Evolutionary conservation across 2,329 filamentous ascomycete species (phyloP).

Genomic region (Aspergillus flavus): DNA sequence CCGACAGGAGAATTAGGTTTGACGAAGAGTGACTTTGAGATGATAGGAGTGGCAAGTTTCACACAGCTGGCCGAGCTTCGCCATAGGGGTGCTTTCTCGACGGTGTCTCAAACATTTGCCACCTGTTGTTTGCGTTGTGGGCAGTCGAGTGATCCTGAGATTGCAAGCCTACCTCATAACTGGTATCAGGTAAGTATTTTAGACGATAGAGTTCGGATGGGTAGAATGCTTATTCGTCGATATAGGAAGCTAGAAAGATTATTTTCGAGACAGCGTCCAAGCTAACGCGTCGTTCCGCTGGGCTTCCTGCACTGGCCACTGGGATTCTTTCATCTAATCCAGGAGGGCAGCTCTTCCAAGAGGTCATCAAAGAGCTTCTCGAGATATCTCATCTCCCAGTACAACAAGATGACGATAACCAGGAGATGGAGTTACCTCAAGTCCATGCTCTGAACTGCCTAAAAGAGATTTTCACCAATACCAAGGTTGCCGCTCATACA

Average conservation of each 20-base stretch:
- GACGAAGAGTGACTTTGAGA: constrained; percentile 61
- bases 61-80: constrained; percentile 79
- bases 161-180: constrained; percentile 55
- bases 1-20: constrained; percentile 48
- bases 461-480: constrained; percentile 87
- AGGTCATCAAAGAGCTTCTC: constrained; percentile 47
- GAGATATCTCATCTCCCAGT: constrained; percentile 39
- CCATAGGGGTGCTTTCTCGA: constrained; percentile 90
- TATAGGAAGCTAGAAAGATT: constrained; percentile 59
- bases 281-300: constrained; percentile 83
- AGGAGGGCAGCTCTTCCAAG: constrained; percentile 50
- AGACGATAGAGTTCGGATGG: background rate
- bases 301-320: constrained; percentile 83
- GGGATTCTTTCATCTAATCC: constrained; percentile 69
- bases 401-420: constrained; percentile 29
- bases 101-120: constrained; percentile 85
- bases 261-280: constrained; percentile 78
- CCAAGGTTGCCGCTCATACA: constrained; percentile 70
- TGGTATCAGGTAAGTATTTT: constrained; percentile 73
- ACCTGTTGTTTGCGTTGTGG: constrained; percentile 72
- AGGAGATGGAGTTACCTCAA: constrained; percentile 70
- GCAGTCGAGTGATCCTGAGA: constrained; percentile 50
- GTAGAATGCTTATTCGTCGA: background rate
- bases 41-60: constrained; percentile 75
- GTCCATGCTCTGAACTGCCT: constrained; percentile 94